Evolutionary conservation across 441 rosid species (phyloP).

Genomic region (Dalechampia spathulata): DNA sequence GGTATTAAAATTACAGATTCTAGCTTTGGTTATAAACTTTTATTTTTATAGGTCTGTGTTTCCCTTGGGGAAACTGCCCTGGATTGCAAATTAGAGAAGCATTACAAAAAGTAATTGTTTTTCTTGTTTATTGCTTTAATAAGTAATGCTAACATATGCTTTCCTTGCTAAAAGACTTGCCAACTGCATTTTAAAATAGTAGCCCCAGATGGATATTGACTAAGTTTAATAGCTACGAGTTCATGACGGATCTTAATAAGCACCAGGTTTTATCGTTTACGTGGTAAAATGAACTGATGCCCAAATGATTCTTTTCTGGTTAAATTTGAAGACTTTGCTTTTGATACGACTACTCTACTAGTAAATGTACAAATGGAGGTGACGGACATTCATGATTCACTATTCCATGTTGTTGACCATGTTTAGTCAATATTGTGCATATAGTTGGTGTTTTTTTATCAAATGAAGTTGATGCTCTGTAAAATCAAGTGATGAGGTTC

Average conservation of each 20-base stretch:
- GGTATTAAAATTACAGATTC: not conserved
- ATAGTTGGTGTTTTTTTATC: not conserved
- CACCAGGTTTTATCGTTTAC: not conserved
- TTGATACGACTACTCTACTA: not conserved
- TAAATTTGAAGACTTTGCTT: not conserved
- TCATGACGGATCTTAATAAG: not conserved
- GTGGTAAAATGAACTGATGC: too few relatives aligned
- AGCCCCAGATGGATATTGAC: not conserved
- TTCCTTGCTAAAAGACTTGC: not conserved
- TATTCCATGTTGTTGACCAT: not conserved
- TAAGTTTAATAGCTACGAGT: not conserved
- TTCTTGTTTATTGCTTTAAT: too few relatives aligned
- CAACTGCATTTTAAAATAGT: not conserved
- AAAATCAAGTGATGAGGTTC: not conserved
- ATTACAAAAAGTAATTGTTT: too few relatives aligned
- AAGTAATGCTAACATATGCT: not conserved
- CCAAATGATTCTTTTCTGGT: not conserved
- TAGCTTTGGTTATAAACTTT: not conserved
- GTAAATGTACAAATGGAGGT: not conserved
- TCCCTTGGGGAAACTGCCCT: not conserved
- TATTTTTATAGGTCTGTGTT: not conserved
- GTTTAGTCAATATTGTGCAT: not conserved
- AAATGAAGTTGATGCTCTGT: not conserved
- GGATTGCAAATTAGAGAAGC: not conserved
- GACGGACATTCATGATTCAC: not conserved